Conservation (phyloP, 352 stramenopile species). For the Peronospora belbahrii region DNA sequence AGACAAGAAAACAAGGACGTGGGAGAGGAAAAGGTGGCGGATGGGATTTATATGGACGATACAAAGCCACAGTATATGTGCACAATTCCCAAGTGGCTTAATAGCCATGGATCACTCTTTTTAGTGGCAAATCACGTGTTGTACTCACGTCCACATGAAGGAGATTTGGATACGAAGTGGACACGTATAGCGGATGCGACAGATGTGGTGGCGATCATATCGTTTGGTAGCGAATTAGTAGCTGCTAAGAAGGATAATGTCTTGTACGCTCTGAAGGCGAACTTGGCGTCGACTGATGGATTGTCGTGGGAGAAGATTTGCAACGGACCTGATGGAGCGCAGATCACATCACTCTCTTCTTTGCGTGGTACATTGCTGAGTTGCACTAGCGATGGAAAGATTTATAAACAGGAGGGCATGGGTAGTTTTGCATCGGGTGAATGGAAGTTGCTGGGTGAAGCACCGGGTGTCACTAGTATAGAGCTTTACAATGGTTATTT, state of each 20-base stretch:
- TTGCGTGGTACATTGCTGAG: constrained; percentile 56
- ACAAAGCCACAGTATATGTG: constrained; percentile 30
- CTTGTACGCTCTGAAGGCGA: constrained; percentile 47
- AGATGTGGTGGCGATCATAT: constrained; percentile 54
- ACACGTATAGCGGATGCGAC: constrained; percentile 29
- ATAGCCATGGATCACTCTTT: constrained; percentile 68
- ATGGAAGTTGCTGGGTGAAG: constrained; percentile 49
- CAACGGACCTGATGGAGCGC: constrained; percentile 27
- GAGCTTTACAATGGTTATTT: constrained; percentile 66
- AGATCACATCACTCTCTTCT: constrained; percentile 56
- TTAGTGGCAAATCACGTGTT: constrained; percentile 46
- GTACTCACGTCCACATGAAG: constrained; percentile 58
- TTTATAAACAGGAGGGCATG: constrained; percentile 60
- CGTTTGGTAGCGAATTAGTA: constrained; percentile 67
- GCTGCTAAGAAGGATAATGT: constrained; percentile 44
- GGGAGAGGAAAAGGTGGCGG: constrained; percentile 2
- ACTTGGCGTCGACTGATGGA: constrained; percentile 8
- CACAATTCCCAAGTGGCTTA: constrained; percentile 64
- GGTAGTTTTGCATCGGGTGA: constrained; percentile 50
- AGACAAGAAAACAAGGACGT: constrained; percentile 6
- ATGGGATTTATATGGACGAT: constrained; percentile 19
- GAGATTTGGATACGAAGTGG: constrained; percentile 35
- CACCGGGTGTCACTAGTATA: constrained; percentile 39
- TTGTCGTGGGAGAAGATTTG: constrained; percentile 49
- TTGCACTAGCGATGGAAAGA: constrained; percentile 47